Percentiles rank a stretch among this genome's conserved stretches.
phyloP scores from a whole-genome alignment of 257 asterid species.

The Orobanche coerulescens region DNA sequence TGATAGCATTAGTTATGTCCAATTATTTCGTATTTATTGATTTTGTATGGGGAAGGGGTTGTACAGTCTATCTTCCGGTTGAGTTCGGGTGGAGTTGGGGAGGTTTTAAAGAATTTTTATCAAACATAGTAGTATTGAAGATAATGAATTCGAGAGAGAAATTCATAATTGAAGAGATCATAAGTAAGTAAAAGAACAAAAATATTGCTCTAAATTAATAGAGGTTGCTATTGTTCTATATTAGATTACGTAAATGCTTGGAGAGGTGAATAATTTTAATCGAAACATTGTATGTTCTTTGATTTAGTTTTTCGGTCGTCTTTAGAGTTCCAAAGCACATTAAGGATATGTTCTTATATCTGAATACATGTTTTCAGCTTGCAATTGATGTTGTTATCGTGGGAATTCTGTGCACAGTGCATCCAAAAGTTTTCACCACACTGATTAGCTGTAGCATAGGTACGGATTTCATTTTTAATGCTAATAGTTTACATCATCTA shows the following conservation, averaged over 20 bases:
- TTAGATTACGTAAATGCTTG: neutral
- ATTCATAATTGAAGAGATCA: neutral
- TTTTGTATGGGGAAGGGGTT: too few species aligned
- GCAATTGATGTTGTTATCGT: too few species aligned
- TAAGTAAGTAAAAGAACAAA: neutral
- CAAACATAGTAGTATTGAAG: neutral
- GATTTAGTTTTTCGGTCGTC: too few species aligned
- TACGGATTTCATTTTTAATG: too few species aligned
- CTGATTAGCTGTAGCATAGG: too few species aligned
- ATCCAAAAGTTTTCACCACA: too few species aligned
- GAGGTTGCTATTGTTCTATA: conserved; percentile 3
- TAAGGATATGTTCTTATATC: too few species aligned
- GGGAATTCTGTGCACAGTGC: too few species aligned
- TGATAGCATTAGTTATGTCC: neutral
- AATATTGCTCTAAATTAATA: neutral
- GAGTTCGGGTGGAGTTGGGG: neutral
- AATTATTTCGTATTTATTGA: neutral
- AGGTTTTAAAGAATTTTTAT: neutral
- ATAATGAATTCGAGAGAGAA: neutral
- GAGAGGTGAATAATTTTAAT: neutral
- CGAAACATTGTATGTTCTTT: neutral
- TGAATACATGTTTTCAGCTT: too few species aligned
- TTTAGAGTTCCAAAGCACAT: too few species aligned
- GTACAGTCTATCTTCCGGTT: neutral
- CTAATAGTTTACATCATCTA: too few species aligned